Conservation (phyloP, 768 basidiomycete species). For the Psilocybe subaeruginosa region DNA sequence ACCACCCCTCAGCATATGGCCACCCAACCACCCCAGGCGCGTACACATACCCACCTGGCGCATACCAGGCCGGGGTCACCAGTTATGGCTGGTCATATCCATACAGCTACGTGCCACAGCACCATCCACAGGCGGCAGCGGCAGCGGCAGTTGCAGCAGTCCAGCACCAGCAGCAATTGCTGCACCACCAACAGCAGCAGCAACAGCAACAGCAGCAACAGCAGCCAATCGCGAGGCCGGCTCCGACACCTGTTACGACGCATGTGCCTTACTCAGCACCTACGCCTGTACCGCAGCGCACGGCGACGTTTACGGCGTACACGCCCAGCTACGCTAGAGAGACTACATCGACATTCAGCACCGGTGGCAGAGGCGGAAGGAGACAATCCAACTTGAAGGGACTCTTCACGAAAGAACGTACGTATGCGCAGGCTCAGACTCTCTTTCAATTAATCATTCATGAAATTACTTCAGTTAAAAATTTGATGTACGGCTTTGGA, state of each 20-base stretch:
- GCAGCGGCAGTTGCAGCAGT: constrained; percentile 21
- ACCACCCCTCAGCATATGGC: constrained; percentile 53
- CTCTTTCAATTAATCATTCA: constrained; percentile 2
- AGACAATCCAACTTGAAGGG: constrained; percentile 75
- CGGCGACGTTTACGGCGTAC: constrained; percentile 60
- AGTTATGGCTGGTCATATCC: constrained; percentile 78
- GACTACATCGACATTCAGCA: constrained; percentile 36
- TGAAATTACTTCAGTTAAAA: constrained; percentile 52
- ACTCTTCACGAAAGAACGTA: constrained; percentile 81
- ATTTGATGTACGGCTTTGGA: constrained; percentile 92
- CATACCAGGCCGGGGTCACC: constrained; percentile 67
- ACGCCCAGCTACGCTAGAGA: constrained; percentile 58
- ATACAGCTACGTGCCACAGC: constrained; percentile 60
- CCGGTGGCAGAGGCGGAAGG: constrained; percentile 51
- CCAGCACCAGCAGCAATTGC: constrained; percentile 2
- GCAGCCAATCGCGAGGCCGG: constrained; percentile 22
- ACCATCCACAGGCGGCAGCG: constrained; percentile 24
- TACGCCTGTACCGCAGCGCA: constrained; percentile 36
- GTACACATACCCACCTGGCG: constrained; percentile 50
- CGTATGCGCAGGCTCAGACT: constrained; percentile 29
- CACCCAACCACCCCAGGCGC: constrained; percentile 47
- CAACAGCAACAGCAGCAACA: constrained; percentile 17
- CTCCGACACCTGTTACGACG: constrained; percentile 21
- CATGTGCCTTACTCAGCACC: constrained; percentile 28
- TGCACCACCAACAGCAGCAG: not conserved